These are phyloP conservation scores for Fusarium cicatricum DNA, from an alignment of 2,329 filamentous ascomycete species.

Conservation along the genomic window DNA sequence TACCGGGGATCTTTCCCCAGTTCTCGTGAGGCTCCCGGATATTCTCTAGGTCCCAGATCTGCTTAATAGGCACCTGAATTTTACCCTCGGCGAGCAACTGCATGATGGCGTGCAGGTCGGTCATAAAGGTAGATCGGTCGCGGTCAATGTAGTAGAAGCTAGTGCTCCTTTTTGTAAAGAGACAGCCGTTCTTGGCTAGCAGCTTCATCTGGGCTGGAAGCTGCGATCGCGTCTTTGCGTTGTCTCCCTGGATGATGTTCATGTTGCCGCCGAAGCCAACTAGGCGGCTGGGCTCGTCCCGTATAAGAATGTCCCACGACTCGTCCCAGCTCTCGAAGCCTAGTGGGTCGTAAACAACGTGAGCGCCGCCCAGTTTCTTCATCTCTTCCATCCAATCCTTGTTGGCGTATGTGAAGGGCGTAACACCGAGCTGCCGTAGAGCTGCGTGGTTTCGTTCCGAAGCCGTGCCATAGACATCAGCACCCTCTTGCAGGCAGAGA, in stretches of 20 bases:
- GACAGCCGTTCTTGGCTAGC: constrained; percentile 41
- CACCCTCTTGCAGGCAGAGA: constrained; percentile 54
- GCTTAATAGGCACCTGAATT: constrained; percentile 50
- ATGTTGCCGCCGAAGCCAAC: constrained; percentile 52
- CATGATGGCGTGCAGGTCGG: constrained; percentile 45
- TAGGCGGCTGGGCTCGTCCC: constrained; percentile 47
- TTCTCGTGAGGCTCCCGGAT: constrained; percentile 49
- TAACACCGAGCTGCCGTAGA: constrained; percentile 50
- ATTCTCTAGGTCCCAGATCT: constrained; percentile 52
- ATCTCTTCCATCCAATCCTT: constrained; percentile 59
- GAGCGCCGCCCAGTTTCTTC: constrained; percentile 54
- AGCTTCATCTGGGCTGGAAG: constrained; percentile 47
- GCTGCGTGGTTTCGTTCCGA: constrained; percentile 54
- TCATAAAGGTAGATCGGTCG: constrained; percentile 45
- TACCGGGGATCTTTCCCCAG: constrained; percentile 47
- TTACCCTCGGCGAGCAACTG: constrained; percentile 43
- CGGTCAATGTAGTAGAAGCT: constrained; percentile 49
- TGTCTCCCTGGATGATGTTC: constrained; percentile 38
- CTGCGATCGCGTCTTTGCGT: constrained; percentile 45
- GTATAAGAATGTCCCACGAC: constrained; percentile 53
- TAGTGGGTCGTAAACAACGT: constrained; percentile 58
- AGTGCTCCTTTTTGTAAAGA: constrained; percentile 44
- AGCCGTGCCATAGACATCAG: constrained; percentile 59
- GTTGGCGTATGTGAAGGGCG: constrained; percentile 56
- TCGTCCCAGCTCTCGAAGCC: constrained; percentile 61